Base-by-base conservation (phyloP, 495 filamentous ascomycete species). In the Neurospora africana region DNA sequence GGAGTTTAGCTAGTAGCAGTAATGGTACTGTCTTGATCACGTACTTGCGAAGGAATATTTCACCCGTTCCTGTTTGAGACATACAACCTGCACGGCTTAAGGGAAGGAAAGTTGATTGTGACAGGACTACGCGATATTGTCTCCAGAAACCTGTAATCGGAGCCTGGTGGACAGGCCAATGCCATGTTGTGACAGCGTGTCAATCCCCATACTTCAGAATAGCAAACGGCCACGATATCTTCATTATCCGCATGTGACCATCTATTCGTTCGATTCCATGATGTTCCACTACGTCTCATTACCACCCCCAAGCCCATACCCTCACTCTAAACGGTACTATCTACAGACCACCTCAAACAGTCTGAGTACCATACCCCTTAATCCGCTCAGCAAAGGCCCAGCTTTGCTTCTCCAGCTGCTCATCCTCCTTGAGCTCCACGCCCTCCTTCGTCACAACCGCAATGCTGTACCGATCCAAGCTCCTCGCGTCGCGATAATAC, bases 381-480 rank as follows among this genome's bases (percentile, higher is more conserved):
- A 97, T 95, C 53, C 86, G 85, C 81, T 97, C 92, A 13, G 93
- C 93, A 85, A 99, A 99, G 71, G 93, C 93, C 95, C 95, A 99
- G 87, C 94, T 98, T 86, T 98, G 94, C 73, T 87, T 81, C 84
- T 87, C 86, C 67, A 88, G 81, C 81, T 86, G 83, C 84, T 96
- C 91, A 77, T 91, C 84, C 83, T 95, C 88, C 81, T 88, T 89
- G 78, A 97, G 76, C 75, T 97, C 92, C 76, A 98, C 89, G 37
- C 91, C 91, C 36, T 93, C 91, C 81, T 91, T 89, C 58, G 93
- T 94, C 69, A 99, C 87, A 36, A 97, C 86, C 17, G 94, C 94
- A 80, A 99, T 90, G 70, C 91, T 93, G 81, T 97, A 99, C 79
- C 89, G 86, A 82, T 98, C 93, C 80, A 94, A 81, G 85, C 92